Evolutionary conservation across 2,329 filamentous ascomycete species (phyloP), one percentile per base, ranked within the genome.

Genomic region (Ustulina deusta): DNA sequence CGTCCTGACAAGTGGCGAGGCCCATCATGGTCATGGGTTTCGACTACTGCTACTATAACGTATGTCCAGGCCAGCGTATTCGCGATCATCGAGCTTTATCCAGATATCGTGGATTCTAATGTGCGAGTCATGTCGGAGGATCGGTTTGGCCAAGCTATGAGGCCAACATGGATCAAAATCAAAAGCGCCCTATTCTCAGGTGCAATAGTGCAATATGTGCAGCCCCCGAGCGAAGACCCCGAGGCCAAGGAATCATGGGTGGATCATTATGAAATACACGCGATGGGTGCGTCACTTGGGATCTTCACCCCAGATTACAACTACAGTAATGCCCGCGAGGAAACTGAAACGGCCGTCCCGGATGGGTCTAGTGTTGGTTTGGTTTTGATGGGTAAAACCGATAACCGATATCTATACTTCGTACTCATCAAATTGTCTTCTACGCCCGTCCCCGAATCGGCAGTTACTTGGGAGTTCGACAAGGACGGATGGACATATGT

Each of bases 131-230:
- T 48, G 20, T 48, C 44, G 44, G 44, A 48, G 9, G 44, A 48
- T 48, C 44, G 44, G 20, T 48, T 46, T 22, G n/a, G 42, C 20
- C 42, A 46, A 25, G 42, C 22, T 7, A 46, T 20, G 42, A 46
- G n/a, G 11, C 42, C 42, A 6, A 46, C 42, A 22, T 46, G 42
- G 42, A 46, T 46, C 42, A 46, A 46, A 46, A 46, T 46, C 42
- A 46, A 46, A 20, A 46, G 42, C n/a, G 20, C 17, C 2, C 7
- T 46, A 10, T 46, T 46, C 42, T 20, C n/a, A 20, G 42, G 42
- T 3, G 42, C n/a, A 46, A 46, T 20, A 11, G 42, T 46, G n/a
- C 42, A 20, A 22, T 46, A 22, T 9, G 42, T 46, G 17, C 42
- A 20, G 6, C 4, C 9, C 7, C n/a, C 7, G 22, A 17, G 3